A percentile compares a stretch with the other conserved stretches of the same genome.
Conservation (phyloP, 805 yeast species). For the Henningerozyma blattae region DNA sequence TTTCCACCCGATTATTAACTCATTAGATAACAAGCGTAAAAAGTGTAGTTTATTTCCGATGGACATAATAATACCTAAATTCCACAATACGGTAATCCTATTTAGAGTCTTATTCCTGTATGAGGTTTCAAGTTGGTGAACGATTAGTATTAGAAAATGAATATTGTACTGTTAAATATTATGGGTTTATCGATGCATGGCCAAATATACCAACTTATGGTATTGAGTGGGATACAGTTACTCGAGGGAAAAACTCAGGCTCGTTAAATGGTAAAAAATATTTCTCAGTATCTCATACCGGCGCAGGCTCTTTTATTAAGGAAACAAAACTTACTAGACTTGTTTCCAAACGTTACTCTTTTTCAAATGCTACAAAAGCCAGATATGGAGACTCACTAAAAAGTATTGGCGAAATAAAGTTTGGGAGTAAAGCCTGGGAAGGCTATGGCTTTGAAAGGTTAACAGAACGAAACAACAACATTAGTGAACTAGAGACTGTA, state of each 20-base stretch:
- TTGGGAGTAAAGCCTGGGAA: constrained; percentile 50
- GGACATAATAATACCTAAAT: no score
- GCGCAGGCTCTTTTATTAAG: constrained; percentile 17
- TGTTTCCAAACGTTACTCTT: constrained; percentile 22
- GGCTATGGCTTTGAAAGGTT: constrained; percentile 55
- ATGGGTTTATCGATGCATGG: constrained; percentile 60
- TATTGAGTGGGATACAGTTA: constrained; percentile 72
- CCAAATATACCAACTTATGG: constrained; percentile 47
- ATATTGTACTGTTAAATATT: constrained; percentile 49
- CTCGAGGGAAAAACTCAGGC: constrained; percentile 69
- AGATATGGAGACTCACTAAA: constrained; percentile 34
- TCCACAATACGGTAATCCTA: no score
- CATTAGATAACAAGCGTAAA: no score
- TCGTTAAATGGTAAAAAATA: constrained; percentile 38
- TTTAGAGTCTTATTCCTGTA: no score
- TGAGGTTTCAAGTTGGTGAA: constrained; percentile 15
- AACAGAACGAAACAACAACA: constrained; percentile 35
- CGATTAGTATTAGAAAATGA: constrained; percentile 30
- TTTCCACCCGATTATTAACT: no score
- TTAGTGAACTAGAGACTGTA: constrained; percentile 32
- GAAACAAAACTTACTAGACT: constrained; percentile 15
- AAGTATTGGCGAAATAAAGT: constrained; percentile 24
- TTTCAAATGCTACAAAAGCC: constrained; percentile 38
- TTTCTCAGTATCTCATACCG: constrained; percentile 28
- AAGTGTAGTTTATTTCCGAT: no score